A percentile compares a stretch with the other conserved stretches of the same genome.
Conservation (phyloP, 805 yeast species). For the Maudiozyma barnettii region DNA sequence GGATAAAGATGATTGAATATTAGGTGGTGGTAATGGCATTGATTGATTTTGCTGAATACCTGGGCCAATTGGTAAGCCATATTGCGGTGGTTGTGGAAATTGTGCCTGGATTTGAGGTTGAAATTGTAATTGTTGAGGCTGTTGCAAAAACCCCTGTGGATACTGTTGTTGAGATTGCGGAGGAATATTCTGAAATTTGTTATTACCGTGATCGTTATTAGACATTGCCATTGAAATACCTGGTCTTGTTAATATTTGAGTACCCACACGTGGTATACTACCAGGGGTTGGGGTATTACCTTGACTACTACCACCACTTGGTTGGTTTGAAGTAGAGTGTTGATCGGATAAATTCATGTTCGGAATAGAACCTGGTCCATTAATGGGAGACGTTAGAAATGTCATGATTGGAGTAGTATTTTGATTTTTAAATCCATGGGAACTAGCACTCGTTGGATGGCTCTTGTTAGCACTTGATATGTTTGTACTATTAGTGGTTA, state of each 20-base stretch:
- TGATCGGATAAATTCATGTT: neutral
- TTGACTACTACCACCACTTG: neutral
- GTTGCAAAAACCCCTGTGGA: neutral
- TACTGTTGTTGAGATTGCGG: neutral
- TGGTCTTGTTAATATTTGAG: neutral
- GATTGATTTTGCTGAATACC: neutral
- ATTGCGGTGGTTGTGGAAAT: neutral
- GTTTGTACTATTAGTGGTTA: neutral
- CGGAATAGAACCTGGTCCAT: slow-evolving; percentile 9
- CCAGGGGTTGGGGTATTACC: neutral
- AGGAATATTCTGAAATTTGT: neutral
- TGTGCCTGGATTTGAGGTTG: neutral
- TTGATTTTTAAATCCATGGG: neutral
- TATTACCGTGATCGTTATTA: neutral
- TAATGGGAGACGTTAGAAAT: slow-evolving; percentile 11
- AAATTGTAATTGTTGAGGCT: neutral
- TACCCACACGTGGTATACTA: neutral
- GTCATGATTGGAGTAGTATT: slow-evolving; percentile 7
- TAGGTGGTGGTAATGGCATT: neutral
- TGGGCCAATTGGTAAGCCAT: neutral
- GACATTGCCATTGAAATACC: neutral
- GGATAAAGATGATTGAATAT: neutral
- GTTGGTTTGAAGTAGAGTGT: neutral
- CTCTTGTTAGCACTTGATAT: neutral
- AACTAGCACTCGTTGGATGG: neutral